Conservation (phyloP, 179 eudicot genomes). For the Camellia oleifera region DNA sequence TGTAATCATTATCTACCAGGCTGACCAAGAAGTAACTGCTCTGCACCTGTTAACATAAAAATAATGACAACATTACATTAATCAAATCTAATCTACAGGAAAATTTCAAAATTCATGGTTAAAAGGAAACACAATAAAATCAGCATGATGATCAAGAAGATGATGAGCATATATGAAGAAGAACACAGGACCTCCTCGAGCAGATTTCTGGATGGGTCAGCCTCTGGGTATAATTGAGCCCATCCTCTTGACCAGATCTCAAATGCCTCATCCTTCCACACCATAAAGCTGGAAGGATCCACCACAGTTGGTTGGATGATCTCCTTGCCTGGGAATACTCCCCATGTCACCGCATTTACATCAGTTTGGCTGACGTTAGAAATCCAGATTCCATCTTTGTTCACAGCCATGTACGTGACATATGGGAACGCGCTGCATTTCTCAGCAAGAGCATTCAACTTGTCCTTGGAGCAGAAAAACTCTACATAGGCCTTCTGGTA, state of each 20-base stretch:
- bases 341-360: slow-evolving; percentile 97
- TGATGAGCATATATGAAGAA: neutral
- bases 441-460: slow-evolving; percentile 61
- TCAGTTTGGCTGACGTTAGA: slow-evolving; percentile 56
- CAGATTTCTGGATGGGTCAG: slow-evolving; percentile 67
- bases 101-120: neutral
- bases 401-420: slow-evolving; percentile 84
- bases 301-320: slow-evolving; percentile 96
- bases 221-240: slow-evolving; percentile 75
- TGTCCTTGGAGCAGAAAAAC: slow-evolving; percentile 84
- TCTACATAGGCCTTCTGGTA: slow-evolving; percentile 96
- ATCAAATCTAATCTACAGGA: too few species aligned
- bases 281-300: slow-evolving; percentile 79
- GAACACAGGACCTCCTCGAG: slow-evolving; percentile 58
- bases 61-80: neutral
- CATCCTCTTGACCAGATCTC: slow-evolving; percentile 89
- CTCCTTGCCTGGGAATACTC: slow-evolving; percentile 93
- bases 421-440: slow-evolving; percentile 56
- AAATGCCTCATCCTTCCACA: slow-evolving; percentile 98
- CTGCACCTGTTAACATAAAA: slow-evolving; percentile 55
- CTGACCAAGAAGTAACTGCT: slow-evolving; percentile 85
- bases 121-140: neutral
- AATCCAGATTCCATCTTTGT: slow-evolving; percentile 65
- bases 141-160: too few species aligned
- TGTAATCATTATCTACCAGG: slow-evolving; percentile 84